phyloP scores from a whole-genome alignment of 805 yeast genomes.

The Ogataea polymorpha region DNA sequence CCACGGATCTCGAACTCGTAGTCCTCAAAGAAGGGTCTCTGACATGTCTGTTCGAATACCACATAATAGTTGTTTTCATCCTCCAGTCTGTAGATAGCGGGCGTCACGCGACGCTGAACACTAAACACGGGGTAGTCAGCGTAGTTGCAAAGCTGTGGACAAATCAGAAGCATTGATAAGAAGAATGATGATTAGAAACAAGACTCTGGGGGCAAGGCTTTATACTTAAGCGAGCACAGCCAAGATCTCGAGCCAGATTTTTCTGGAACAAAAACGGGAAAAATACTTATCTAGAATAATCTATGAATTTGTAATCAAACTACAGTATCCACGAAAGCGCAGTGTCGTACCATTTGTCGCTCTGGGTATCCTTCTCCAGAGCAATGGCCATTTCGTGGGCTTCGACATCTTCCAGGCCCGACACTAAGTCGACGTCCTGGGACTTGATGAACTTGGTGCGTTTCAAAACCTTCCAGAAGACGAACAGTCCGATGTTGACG shows the following conservation, averaged over 20 bases:
- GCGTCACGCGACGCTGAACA: constrained; percentile 10
- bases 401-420: constrained; percentile 40
- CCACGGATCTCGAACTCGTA: constrained; percentile 24
- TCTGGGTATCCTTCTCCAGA: constrained; percentile 3
- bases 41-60: constrained; percentile 18
- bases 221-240: constrained; percentile 5
- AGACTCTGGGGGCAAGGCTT: neutral
- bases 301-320: neutral
- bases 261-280: constrained; percentile 11
- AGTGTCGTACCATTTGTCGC: constrained; percentile 8
- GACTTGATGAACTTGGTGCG: constrained; percentile 37
- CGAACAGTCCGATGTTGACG: constrained; percentile 35
- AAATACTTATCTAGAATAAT: constrained; percentile 15
- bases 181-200: neutral
- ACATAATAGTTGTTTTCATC: constrained; percentile 25
- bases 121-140: constrained; percentile 1
- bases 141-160: constrained; percentile 13
- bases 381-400: constrained; percentile 32
- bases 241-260: constrained; percentile 10
- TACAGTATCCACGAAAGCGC: constrained; percentile 12
- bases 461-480: constrained; percentile 37
- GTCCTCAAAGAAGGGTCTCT: constrained; percentile 16
- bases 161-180: constrained; percentile 20
- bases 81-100: constrained; percentile 12
- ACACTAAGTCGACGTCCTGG: constrained; percentile 36